phyloP scores from a whole-genome alignment of 805 yeast genomes.

The Cyberlindnera sargentensis region DNA sequence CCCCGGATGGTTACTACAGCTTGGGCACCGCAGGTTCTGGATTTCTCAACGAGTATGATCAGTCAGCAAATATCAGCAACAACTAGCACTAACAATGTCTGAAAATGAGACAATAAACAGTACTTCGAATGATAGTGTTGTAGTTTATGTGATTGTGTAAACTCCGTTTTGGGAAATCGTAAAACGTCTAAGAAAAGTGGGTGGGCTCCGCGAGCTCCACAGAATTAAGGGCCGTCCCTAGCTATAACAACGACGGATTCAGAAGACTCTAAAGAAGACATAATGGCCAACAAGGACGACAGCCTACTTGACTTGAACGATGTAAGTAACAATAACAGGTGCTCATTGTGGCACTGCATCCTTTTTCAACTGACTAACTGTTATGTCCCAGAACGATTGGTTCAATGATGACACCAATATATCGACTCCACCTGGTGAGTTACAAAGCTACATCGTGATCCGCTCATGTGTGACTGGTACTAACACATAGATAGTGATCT shows the following conservation, averaged over 20 bases:
- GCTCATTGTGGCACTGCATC: too few species aligned
- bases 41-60: slow-evolving; percentile 11
- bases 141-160: too few species aligned
- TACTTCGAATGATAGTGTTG: too few species aligned
- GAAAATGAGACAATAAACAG: too few species aligned
- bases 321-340: background rate
- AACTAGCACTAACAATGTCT: too few species aligned
- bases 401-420: slow-evolving; percentile 20
- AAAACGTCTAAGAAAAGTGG: too few species aligned
- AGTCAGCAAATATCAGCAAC: background rate
- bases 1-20: slow-evolving; percentile 17
- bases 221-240: too few species aligned
- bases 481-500: slow-evolving; percentile 7
- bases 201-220: too few species aligned
- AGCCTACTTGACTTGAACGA: slow-evolving; percentile 10
- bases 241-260: too few species aligned
- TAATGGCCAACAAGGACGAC: background rate
- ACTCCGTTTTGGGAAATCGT: too few species aligned
- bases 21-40: slow-evolving; percentile 10
- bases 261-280: too few species aligned
- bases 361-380: slow-evolving; percentile 2
- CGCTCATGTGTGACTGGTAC: background rate
- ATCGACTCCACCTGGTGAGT: slow-evolving; percentile 4
- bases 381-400: slow-evolving; percentile 12
- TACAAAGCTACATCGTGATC: too few species aligned